Base-by-base conservation (phyloP, 192 early-diverging fungal species). In the Backusella tuberculispora region DNA sequence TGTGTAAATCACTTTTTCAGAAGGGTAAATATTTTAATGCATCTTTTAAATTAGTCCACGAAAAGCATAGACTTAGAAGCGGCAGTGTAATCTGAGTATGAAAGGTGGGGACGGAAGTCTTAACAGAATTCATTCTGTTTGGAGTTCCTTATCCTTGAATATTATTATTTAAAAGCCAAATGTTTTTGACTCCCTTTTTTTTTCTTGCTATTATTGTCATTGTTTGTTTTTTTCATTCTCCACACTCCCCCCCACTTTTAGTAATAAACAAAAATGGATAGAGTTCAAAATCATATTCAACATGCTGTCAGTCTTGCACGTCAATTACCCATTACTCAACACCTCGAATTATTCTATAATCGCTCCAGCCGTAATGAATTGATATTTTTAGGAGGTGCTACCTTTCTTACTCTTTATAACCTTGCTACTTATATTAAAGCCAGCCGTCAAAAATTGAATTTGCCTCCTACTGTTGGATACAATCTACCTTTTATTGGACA, bases 401-500 rank as follows among this genome's bases (percentile, higher is more conserved):
- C 66, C n/a, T 43, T 73, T 15, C 38, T 63, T 40, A 64, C 53
- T 10, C 14, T 73, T n/a, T 73, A 73, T n/a, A 73, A 73, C n/a
- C 26, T 73, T 8, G 50, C 56, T 15, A 1, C 42, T 7, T 73
- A 73, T 38, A 64, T 73, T 9, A 73, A 73, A 44, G 53, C 50
- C 2, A 43, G 44, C 6, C 67, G 68, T 21, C 41, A 42, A 70
- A 69, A 69, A 29, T 41, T 71, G 2, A 48, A 74, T 14, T 13
- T 56, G 6, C 78, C 78, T 44, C 78, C 73, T 6, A 60, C 42
- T 8, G 78, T 75, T 10, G 24, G 73, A 50, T 79, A 71, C 37
- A 44, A 68, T 7, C 37, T 79, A 10, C 78, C 78, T 5, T 12
- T 79, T 5, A 6, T 79, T 34, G 78, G 78, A 24, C 78, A 79